phyloP scores from a whole-genome alignment of 495 filamentous ascomycete species.

The Neurospora sp. region DNA sequence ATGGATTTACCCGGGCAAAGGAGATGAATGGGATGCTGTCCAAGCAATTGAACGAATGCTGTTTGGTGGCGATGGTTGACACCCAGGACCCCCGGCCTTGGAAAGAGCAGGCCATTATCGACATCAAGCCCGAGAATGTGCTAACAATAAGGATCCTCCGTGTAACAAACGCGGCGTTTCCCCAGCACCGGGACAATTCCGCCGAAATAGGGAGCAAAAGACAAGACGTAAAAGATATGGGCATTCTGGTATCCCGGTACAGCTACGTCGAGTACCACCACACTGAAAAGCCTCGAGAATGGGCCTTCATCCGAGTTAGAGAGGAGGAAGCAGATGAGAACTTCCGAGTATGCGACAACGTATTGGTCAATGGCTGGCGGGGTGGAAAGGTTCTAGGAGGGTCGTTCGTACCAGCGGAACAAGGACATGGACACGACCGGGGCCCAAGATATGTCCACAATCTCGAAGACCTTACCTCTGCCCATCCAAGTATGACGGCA shows the following conservation, averaged over 20 bases:
- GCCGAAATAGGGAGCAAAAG: not conserved
- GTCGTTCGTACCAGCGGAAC: conserved; percentile 14
- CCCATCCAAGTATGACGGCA: too few relatives aligned
- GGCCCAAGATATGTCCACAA: not conserved
- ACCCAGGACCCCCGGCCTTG: conserved; percentile 27
- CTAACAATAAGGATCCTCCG: conserved; percentile 15
- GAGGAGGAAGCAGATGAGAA: conserved; percentile 13
- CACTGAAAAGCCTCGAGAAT: conserved; percentile 20
- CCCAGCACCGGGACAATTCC: conserved; percentile 17
- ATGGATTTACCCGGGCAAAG: not conserved
- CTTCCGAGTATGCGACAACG: not conserved
- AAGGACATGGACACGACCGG: not conserved
- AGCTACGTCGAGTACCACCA: conserved; percentile 16
- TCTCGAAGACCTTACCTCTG: not conserved
- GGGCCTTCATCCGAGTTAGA: conserved; percentile 15
- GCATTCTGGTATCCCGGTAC: conserved; percentile 32
- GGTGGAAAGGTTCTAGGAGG: conserved; percentile 30
- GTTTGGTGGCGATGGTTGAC: conserved; percentile 38
- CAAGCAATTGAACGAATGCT: conserved; percentile 25
- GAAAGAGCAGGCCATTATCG: conserved; percentile 35
- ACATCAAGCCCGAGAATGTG: conserved; percentile 18
- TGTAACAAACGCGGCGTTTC: conserved; percentile 44
- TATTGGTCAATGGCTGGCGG: conserved; percentile 26
- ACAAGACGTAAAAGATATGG: conserved; percentile 13
- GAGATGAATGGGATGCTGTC: conserved; percentile 1